Base-by-base conservation (phyloP, 2,329 filamentous ascomycete species). In the Monilinia aucupariae region DNA sequence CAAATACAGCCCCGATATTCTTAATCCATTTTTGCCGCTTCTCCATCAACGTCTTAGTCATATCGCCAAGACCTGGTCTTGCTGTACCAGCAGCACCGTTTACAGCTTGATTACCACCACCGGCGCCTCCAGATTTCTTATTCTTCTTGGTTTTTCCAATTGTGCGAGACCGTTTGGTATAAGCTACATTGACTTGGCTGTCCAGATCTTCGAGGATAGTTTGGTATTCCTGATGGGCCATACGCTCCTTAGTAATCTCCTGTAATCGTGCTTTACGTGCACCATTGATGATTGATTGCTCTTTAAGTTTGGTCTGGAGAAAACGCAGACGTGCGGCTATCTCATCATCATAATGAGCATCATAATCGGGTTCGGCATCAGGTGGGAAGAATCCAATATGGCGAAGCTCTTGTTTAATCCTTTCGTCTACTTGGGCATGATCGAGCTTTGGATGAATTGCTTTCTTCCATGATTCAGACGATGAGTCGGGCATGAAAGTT, bases 141-240 rank as follows among this genome's bases (percentile, higher is more conserved):
- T 92, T 88, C 78, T 96, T 96, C 76, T 96, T 96, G 75, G 86
- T 91, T 79, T 97, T 96, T 74, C 92, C 91, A 77, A 97, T 88
- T 0, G 91, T 96, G 53, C 94, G 87, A 34, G 93, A 97, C 30
- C 94, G 89, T 78, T 99, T 99, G 51, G 96, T 86, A 73, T 97
- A 99, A 4, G 94, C 93, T 59, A 91, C 88, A 73, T 97, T 92
- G 49, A 97, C 92, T 74, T 97, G 94, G 49, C 87, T 86, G 79
- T 99, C 94, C 27, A 99, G 86, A 74, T 99, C 94, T 74, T 99
- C 94, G 58, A 96, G 88, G 70, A 99, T 99, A 62, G 92, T 97
- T 75, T 88, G 89, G 79, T 96, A 99, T 75, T 99, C 94, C 74
- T 99, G 94, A 77, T 94, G 88, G 0, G 94, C 94, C 85, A 99